Evolutionary conservation across 2,329 filamentous ascomycete species (phyloP).

Genomic region (Penicillium fuscoglaucum): DNA sequence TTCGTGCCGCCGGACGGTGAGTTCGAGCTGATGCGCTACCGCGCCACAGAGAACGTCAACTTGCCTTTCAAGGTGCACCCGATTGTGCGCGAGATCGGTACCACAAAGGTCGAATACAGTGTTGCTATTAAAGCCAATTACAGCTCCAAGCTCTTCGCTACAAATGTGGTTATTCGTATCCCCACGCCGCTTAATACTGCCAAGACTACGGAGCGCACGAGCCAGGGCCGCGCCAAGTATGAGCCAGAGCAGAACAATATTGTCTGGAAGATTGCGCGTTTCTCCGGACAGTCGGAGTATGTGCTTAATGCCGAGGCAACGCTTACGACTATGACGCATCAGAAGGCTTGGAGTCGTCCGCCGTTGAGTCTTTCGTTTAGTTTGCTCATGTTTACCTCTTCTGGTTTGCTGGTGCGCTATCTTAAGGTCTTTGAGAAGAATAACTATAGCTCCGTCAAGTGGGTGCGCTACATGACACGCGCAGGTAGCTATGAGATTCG

Average conservation of each 20-base stretch:
- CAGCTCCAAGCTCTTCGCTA: slow-evolving; percentile 91
- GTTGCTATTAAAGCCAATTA: slow-evolving; percentile 98
- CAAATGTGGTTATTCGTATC: slow-evolving; percentile 91
- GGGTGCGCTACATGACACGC: slow-evolving; percentile 98
- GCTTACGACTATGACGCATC: slow-evolving; percentile 94
- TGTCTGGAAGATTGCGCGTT: slow-evolving; percentile 98
- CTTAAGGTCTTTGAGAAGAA: slow-evolving; percentile 99
- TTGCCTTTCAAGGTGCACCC: slow-evolving; percentile 98
- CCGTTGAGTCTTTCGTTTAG: slow-evolving; percentile 90
- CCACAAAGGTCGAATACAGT: slow-evolving; percentile 97
- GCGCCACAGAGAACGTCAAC: slow-evolving; percentile 97
- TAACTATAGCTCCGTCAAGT: slow-evolving; percentile 98
- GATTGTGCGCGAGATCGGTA: slow-evolving; percentile 95
- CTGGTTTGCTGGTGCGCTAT: slow-evolving; percentile 86
- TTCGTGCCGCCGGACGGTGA: slow-evolving; percentile 97
- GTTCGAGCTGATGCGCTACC: slow-evolving; percentile 98
- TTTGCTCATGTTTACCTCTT: slow-evolving; percentile 96
- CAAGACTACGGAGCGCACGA: slow-evolving; percentile 86
- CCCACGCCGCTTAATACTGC: slow-evolving; percentile 96
- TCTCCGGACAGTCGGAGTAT: slow-evolving; percentile 95
- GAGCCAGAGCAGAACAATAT: slow-evolving; percentile 98
- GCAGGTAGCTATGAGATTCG: slow-evolving; percentile 97
- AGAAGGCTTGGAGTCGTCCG: slow-evolving; percentile 94
- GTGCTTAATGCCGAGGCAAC: slow-evolving; percentile 92
- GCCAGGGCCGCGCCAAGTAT: slow-evolving; percentile 96